phyloP scores from a whole-genome alignment of 306 rosid species.

The Herpetospermum pedunculosum region DNA sequence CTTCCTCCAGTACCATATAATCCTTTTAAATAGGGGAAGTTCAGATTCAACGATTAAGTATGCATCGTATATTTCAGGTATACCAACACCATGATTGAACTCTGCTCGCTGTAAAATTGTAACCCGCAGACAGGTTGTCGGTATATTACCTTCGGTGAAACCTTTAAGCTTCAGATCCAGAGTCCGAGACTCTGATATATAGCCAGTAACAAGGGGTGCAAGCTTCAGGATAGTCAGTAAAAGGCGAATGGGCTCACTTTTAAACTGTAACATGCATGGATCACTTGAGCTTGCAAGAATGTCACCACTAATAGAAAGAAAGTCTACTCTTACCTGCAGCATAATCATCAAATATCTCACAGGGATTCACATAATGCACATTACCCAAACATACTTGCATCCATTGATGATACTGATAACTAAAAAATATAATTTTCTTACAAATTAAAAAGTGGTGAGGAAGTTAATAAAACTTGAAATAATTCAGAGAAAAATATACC shows the following conservation, averaged over 20 bases:
- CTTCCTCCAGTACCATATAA: conserved; percentile 73
- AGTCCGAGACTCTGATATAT: conserved; percentile 49
- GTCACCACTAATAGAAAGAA: conserved; percentile 42
- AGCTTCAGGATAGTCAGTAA: conserved; percentile 46
- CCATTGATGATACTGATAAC: not conserved
- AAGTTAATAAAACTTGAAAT: too few species aligned
- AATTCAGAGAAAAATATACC: too few species aligned
- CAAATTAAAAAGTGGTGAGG: not conserved
- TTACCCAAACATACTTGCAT: not conserved
- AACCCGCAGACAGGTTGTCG: conserved; percentile 59
- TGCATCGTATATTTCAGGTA: conserved; percentile 75
- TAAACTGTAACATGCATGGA: conserved; percentile 67
- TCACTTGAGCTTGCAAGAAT: conserved; percentile 54
- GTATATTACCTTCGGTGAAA: conserved; percentile 40
- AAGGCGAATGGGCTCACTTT: conserved; percentile 64
- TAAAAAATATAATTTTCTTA: not conserved
- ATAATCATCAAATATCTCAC: not conserved
- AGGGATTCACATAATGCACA: not conserved
- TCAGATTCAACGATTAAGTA: conserved; percentile 38
- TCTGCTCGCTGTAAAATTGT: conserved; percentile 66
- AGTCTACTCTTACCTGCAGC: conserved; percentile 47
- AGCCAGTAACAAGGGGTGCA: conserved; percentile 62
- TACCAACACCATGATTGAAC: conserved; percentile 61
- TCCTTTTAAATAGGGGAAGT: conserved; percentile 48
- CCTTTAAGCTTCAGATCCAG: conserved; percentile 53